These are phyloP conservation scores for Auxenochlorella pyrenoidosa DNA, from an alignment of 139 green algal genomes.

Conservation along the genomic window DNA sequence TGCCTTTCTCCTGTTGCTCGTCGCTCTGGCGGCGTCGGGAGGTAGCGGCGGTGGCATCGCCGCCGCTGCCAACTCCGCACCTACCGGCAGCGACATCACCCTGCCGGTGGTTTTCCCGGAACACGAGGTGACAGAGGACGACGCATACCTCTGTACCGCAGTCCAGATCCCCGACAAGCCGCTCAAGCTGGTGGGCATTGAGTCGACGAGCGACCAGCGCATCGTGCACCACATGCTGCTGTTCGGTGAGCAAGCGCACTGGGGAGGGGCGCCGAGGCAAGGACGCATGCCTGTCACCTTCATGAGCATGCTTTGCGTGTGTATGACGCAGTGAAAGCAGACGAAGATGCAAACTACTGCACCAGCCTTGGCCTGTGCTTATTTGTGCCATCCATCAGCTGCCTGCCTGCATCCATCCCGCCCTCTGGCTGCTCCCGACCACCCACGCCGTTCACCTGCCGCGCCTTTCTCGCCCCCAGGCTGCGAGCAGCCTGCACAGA, in stretches of 20 bases:
- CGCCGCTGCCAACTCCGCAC: no score
- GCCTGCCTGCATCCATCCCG: not conserved
- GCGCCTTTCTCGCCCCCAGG: conserved; percentile 45
- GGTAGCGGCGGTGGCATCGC: not conserved
- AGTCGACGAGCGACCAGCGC: conserved; percentile 68
- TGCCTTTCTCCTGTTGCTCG: no score
- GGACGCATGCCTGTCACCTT: no score
- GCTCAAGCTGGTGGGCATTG: conserved; percentile 74
- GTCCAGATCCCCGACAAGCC: conserved; percentile 59
- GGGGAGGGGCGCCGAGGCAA: not conserved
- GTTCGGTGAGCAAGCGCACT: conserved; percentile 78
- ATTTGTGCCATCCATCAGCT: not conserved
- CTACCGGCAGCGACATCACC: no score
- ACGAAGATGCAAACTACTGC: no score
- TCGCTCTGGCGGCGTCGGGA: no score
- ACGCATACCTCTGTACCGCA: conserved; percentile 74
- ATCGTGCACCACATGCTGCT: conserved; percentile 93
- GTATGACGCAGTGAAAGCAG: no score
- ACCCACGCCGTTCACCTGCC: not conserved
- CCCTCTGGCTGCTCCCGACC: not conserved
- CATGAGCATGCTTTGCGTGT: no score
- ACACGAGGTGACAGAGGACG: conserved; percentile 25
- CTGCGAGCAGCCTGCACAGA: conserved; percentile 50
- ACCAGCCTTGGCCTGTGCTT: no score
- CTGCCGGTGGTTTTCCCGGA: conserved; percentile 48